Evolutionary conservation across 768 basidiomycete species (phyloP).

Genomic region (Phylloporus rhodoxanthus): DNA sequence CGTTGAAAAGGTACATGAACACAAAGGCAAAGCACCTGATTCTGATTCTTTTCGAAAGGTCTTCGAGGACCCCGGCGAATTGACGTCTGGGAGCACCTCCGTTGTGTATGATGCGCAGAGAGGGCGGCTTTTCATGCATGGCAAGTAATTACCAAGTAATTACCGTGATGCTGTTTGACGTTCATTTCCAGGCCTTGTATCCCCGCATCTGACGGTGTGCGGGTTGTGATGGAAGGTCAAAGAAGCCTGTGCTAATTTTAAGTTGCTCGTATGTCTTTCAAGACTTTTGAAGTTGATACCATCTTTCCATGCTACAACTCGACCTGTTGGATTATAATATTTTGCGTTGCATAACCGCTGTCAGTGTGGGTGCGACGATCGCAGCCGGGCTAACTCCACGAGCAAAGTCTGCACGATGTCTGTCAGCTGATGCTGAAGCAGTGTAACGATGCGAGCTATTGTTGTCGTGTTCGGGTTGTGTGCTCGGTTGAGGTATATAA

Average conservation of each 20-base stretch:
- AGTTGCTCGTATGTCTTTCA: background rate
- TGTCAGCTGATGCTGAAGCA: no score
- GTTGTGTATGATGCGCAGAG: conserved; percentile 51
- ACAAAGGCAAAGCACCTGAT: background rate
- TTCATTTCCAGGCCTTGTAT: conserved; percentile 25
- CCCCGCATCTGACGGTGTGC: conserved; percentile 34
- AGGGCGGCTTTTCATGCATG: conserved; percentile 50
- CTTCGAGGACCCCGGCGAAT: conserved; percentile 61
- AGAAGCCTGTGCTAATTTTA: background rate
- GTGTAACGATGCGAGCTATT: background rate
- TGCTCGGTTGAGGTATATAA: conserved; percentile 20
- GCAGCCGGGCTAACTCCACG: background rate
- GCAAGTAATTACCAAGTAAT: conserved; percentile 31
- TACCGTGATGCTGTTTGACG: conserved; percentile 3
- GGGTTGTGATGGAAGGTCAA: conserved; percentile 11
- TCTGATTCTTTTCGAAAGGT: conserved; percentile 33
- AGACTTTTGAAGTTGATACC: background rate
- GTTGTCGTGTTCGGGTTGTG: conserved; percentile 8
- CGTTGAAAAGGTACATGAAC: conserved; percentile 45
- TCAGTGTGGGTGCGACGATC: no score
- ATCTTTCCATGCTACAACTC: background rate
- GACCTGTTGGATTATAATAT: background rate
- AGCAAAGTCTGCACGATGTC: no score
- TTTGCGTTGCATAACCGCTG: background rate
- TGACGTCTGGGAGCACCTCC: conserved; percentile 52